Conservation (phyloP, 2,329 filamentous ascomycete genomes). For the Trichoderma cornu-damae region DNA sequence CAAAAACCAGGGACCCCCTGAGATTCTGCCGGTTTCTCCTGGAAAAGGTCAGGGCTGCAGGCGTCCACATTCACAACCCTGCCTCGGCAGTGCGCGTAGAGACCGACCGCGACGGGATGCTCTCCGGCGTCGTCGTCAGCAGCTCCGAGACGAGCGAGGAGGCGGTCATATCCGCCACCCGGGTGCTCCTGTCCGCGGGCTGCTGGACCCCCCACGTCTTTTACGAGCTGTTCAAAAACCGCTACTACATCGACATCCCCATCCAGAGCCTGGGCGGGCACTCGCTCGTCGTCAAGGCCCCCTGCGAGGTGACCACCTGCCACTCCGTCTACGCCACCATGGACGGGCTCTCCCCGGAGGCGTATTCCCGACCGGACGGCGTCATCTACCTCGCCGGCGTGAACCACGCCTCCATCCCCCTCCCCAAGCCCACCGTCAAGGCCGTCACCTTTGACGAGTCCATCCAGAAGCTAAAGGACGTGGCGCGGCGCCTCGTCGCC, state of each 20-base stretch:
- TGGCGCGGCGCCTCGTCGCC: constrained; percentile 46
- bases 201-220: constrained; percentile 69
- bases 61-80: constrained; percentile 63
- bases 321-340: constrained; percentile 66
- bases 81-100: constrained; percentile 50
- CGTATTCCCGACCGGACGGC: constrained; percentile 61
- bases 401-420: constrained; percentile 54
- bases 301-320: constrained; percentile 47
- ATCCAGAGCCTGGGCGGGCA: constrained; percentile 59
- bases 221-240: constrained; percentile 53
- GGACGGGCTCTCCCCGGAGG: constrained; percentile 60
- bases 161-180: constrained; percentile 55
- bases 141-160: constrained; percentile 41
- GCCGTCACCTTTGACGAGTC: constrained; percentile 26
- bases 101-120: constrained; percentile 44
- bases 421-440: constrained; percentile 45
- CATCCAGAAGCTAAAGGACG: constrained; percentile 45
- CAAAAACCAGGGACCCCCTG: constrained; percentile 58
- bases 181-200: constrained; percentile 62
- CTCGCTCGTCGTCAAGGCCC: constrained; percentile 61
- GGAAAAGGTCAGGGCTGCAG: constrained; percentile 48
- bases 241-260: constrained; percentile 47
- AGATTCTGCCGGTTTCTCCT: constrained; percentile 63
- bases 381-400: constrained; percentile 70
- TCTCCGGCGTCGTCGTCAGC: constrained; percentile 50